Percentiles rank a stretch among this genome's conserved stretches.
Evolutionary conservation across 2,329 filamentous ascomycete genomes (phyloP).

Genomic region (Aspergillus fijiensis): DNA sequence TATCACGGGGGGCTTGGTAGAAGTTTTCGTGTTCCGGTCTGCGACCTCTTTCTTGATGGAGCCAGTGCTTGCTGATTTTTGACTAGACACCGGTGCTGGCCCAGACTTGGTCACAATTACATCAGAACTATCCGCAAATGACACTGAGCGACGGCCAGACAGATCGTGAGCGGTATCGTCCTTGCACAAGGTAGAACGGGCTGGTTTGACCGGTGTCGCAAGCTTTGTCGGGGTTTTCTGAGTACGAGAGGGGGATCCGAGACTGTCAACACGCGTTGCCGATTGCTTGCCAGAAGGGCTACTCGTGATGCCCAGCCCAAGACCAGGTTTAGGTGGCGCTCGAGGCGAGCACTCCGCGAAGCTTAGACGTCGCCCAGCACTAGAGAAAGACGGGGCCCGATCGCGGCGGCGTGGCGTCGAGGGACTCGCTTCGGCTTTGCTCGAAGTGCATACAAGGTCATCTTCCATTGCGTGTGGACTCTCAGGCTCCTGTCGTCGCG

Average conservation of each 20-base stretch:
- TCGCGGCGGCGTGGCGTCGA: slow-evolving; percentile 14
- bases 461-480: slow-evolving; percentile 6
- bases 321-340: slow-evolving; percentile 15
- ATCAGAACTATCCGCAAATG: not conserved
- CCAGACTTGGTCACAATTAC: not conserved
- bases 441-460: slow-evolving; percentile 1
- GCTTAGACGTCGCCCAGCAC: slow-evolving; percentile 18
- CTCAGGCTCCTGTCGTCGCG: slow-evolving; percentile 21
- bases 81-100: not conserved
- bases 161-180: not conserved
- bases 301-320: slow-evolving; percentile 31
- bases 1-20: not conserved
- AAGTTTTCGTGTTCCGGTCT: not conserved
- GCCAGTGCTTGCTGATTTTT: not conserved
- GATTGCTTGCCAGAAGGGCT: slow-evolving; percentile 26
- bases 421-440: slow-evolving; percentile 16
- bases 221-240: slow-evolving; percentile 1
- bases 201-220: not conserved
- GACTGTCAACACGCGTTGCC: not conserved
- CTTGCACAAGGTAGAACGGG: not conserved
- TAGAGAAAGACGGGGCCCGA: slow-evolving; percentile 23
- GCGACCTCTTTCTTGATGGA: not conserved
- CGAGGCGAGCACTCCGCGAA: slow-evolving; percentile 11
- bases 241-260: not conserved
- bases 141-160: not conserved